Evolutionary conservation across 768 basidiomycete species (phyloP).

Genomic region (Panaeolus cyanescens): DNA sequence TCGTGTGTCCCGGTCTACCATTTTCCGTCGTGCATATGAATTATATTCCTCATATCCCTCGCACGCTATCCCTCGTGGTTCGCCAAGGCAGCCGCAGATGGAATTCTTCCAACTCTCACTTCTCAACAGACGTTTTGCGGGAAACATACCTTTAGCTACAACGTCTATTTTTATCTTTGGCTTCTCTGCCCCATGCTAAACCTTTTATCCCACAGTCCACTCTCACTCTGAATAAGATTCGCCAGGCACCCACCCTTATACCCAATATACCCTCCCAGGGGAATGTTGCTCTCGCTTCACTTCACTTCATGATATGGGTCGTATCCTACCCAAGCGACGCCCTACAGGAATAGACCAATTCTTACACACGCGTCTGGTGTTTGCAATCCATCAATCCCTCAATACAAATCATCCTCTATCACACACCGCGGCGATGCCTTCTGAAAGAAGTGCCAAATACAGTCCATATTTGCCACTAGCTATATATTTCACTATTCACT

Average conservation of each 20-base stretch:
- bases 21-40: not conserved
- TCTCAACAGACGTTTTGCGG: not conserved
- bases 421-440: not conserved
- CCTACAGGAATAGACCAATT: not conserved
- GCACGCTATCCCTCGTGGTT: not conserved
- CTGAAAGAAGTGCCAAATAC: not conserved
- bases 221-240: not conserved
- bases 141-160: not conserved
- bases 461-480: not conserved
- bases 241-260: not conserved
- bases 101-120: not conserved
- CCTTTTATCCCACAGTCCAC: not conserved
- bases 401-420: not conserved
- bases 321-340: not conserved
- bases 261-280: not conserved
- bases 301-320: not conserved
- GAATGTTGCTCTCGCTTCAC: not conserved
- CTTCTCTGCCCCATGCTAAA: not conserved
- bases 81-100: not conserved
- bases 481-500: slow-evolving; percentile 9
- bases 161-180: not conserved
- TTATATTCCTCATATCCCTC: not conserved
- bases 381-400: not conserved
- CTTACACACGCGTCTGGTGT: not conserved
- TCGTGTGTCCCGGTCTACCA: not conserved